Conservation (phyloP, 495 filamentous ascomycete genomes). For the Trypethelium eluteriae region DNA sequence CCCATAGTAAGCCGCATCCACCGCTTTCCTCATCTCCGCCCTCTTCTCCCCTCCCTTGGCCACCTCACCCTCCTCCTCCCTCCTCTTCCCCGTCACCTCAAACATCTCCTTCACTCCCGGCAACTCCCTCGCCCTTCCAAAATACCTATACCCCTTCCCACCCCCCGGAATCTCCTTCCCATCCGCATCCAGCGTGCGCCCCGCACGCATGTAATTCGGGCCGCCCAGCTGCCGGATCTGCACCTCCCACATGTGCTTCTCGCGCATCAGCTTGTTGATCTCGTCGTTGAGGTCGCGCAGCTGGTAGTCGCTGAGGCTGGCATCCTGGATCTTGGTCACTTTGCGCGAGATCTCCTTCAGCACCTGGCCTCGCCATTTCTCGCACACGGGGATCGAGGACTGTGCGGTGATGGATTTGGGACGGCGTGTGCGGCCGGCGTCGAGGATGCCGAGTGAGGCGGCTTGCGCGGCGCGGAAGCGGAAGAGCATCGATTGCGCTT, state of each 20-base stretch:
- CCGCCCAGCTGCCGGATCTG: conserved; percentile 91
- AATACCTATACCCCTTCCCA: conserved; percentile 86
- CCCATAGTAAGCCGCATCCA: conserved; percentile 93
- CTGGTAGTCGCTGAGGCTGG: conserved; percentile 82
- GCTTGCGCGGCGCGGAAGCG: conserved; percentile 98
- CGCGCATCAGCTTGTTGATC: conserved; percentile 97
- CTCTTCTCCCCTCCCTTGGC: conserved; percentile 50
- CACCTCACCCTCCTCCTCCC: conserved; percentile 44
- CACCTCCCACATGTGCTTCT: conserved; percentile 98
- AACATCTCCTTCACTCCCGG: conserved; percentile 97
- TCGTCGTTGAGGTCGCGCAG: conserved; percentile 98
- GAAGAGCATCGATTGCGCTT: conserved; percentile 99
- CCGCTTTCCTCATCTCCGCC: conserved; percentile 67
- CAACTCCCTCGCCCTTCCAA: conserved; percentile 81
- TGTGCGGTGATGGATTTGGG: conserved; percentile 84
- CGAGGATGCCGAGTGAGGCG: conserved; percentile 90
- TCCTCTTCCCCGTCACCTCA: conserved; percentile 60
- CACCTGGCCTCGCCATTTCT: conserved; percentile 97
- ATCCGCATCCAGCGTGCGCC: conserved; percentile 81
- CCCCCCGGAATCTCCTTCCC: conserved; percentile 84
- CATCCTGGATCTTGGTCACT: conserved; percentile 88
- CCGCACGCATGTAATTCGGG: conserved; percentile 96
- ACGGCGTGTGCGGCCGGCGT: conserved; percentile 79
- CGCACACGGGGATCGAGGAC: conserved; percentile 74
- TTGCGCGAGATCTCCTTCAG: conserved; percentile 97